Evolutionary conservation across 345 rosid genomes (phyloP).

Genomic region (Gossypium anomalum): DNA sequence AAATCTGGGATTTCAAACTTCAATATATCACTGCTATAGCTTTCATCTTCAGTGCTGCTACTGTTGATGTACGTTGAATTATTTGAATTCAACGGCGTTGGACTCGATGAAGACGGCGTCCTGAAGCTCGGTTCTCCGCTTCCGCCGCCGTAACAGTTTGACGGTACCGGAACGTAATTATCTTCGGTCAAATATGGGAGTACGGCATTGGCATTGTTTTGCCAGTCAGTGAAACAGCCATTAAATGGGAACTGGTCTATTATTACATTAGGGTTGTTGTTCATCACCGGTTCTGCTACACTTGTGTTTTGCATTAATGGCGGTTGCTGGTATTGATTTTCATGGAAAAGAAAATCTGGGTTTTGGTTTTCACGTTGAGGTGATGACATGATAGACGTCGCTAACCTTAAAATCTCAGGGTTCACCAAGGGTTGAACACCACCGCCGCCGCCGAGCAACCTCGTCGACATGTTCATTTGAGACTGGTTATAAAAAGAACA

Average conservation of each 20-base stretch:
- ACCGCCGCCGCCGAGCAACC: slow-evolving; percentile 29
- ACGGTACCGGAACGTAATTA: slow-evolving; percentile 16
- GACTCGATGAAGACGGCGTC: slow-evolving; percentile 65
- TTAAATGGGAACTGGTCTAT: slow-evolving; percentile 22
- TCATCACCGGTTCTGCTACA: slow-evolving; percentile 28
- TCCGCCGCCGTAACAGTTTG: slow-evolving; percentile 35
- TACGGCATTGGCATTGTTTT: slow-evolving; percentile 30
- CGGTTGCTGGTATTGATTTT: slow-evolving; percentile 16
- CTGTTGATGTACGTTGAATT: slow-evolving; percentile 42
- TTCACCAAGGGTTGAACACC: slow-evolving; percentile 29
- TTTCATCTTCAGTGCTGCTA: slow-evolving; percentile 66
- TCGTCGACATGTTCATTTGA: slow-evolving; percentile 44
- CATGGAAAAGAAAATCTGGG: slow-evolving; percentile 18
- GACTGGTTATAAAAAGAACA: slow-evolving; percentile 44
- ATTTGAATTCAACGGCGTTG: slow-evolving; percentile 52
- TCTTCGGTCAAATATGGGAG: slow-evolving; percentile 32
- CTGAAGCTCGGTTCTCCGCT: slow-evolving; percentile 31
- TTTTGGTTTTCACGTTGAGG: slow-evolving; percentile 21
- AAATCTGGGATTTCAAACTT: slow-evolving; percentile 58
- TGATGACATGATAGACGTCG: slow-evolving; percentile 36
- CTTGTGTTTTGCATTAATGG: slow-evolving; percentile 16
- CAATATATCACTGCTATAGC: slow-evolving; percentile 53
- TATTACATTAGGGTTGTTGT: slow-evolving; percentile 2
- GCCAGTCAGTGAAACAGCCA: slow-evolving; percentile 19
- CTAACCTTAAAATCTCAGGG: slow-evolving; percentile 42